Percentiles rank a stretch among this genome's conserved stretches.
Conservation (phyloP, 352 stramenopile species). For the Phytophthora boehmeriae region DNA sequence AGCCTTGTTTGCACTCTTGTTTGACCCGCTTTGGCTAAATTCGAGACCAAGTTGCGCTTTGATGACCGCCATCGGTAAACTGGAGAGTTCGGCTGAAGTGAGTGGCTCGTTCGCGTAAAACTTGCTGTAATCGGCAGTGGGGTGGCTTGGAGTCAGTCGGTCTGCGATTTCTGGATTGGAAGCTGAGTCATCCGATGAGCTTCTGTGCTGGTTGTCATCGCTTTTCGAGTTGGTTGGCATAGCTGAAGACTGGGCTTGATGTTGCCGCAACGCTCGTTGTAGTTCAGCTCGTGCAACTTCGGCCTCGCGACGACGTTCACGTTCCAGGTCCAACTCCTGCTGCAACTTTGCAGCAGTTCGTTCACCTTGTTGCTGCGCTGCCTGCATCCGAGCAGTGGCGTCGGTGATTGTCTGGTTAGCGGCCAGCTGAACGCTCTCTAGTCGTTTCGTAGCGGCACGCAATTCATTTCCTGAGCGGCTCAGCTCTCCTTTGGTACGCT, state of each 20-base stretch:
- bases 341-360: slow-evolving; percentile 39
- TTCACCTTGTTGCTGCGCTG: slow-evolving; percentile 63
- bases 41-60: slow-evolving; percentile 78
- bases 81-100: slow-evolving; percentile 68
- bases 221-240: slow-evolving; percentile 7
- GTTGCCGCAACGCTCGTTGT: slow-evolving; percentile 49
- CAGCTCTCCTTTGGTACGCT: slow-evolving; percentile 64
- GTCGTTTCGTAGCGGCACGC: slow-evolving; percentile 46
- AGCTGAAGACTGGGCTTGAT: slow-evolving; percentile 25
- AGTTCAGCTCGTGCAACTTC: slow-evolving; percentile 72
- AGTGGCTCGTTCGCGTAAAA: slow-evolving; percentile 76
- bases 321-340: slow-evolving; percentile 63
- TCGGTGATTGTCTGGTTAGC: slow-evolving; percentile 74
- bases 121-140: slow-evolving; percentile 43
- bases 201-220: slow-evolving; percentile 14
- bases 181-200: slow-evolving; percentile 3
- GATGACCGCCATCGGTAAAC: slow-evolving; percentile 71
- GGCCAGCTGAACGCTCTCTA: slow-evolving; percentile 57
- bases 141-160: slow-evolving; percentile 14
- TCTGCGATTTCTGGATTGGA: slow-evolving; percentile 24
- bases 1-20: slow-evolving; percentile 18
- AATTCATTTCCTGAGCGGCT: slow-evolving; percentile 47
- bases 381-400: slow-evolving; percentile 49
- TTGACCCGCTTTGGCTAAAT: slow-evolving; percentile 27
- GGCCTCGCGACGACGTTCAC: slow-evolving; percentile 56